phyloP scores from a whole-genome alignment of 2,329 filamentous ascomycete species.

The Allantophomopsis cytisporea region DNA sequence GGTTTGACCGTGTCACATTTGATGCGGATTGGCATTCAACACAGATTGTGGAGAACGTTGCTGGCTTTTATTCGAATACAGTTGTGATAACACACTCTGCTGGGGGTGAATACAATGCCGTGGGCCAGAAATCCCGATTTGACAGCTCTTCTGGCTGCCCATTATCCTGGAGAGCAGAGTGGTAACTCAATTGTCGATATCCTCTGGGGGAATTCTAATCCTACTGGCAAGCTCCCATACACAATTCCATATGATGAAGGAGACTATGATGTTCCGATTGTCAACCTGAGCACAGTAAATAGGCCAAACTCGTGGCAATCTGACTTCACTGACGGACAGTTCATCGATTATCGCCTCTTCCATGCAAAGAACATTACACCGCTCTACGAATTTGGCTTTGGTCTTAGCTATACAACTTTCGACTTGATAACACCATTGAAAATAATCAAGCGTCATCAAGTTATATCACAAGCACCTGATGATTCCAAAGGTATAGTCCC shows the following conservation, averaged over 20 bases:
- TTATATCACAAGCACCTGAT: too few relatives aligned
- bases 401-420: slow-evolving; percentile 68
- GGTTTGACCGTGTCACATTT: too few relatives aligned
- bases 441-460: too few relatives aligned
- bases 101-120: slow-evolving; percentile 47
- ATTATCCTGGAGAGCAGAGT: slow-evolving; percentile 44
- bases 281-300: slow-evolving; percentile 22
- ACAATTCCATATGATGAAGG: slow-evolving; percentile 41
- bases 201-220: slow-evolving; percentile 45
- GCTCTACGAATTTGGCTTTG: slow-evolving; percentile 68
- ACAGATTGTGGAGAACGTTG: slow-evolving; percentile 30
- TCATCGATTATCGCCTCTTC: slow-evolving; percentile 68
- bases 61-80: slow-evolving; percentile 37
- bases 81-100: slow-evolving; percentile 54
- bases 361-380: slow-evolving; percentile 44
- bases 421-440: slow-evolving; percentile 10
- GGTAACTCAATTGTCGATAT: slow-evolving; percentile 47
- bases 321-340: slow-evolving; percentile 61
- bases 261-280: slow-evolving; percentile 39
- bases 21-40: slow-evolving; percentile 7
- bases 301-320: slow-evolving; percentile 26
- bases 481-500: slow-evolving; percentile 28
- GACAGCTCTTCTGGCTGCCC: slow-evolving; percentile 44
- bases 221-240: slow-evolving; percentile 29
- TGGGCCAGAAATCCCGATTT: slow-evolving; percentile 45